Base-by-base conservation (phyloP, 768 basidiomycete species). In the Gymnopilus junonius region DNA sequence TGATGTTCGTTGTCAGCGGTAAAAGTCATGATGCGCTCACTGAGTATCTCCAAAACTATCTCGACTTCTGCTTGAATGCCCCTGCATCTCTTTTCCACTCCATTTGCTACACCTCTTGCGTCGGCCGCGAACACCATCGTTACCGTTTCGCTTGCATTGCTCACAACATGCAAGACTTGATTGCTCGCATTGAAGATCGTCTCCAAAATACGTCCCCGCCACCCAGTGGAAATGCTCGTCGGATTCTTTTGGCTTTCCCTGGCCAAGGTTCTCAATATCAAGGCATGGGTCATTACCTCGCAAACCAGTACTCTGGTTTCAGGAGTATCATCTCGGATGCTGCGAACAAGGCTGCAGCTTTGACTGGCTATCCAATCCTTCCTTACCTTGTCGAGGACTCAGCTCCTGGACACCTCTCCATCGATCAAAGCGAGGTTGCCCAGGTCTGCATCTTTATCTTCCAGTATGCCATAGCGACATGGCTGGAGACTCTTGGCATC, bases 221-320 rank as follows among this genome's bases (percentile, higher is more conserved):
- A 35, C 42, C 61, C 39, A 58, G 57, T 12, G 57, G 67, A 37
- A 66, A 61, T 61, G 68, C 68, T 29, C 66, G 68, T 37, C 68
- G 70, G 35, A 70, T 75, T 35, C 64, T 75, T 25, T 67, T 77
- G 20, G 76, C 68, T 4, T 79, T 79, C 69, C 75, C 77, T 20
- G 77, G 77, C 4, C 77, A 79, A 68, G 77, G 77, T 21, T 73
- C 74, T 21, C 77, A 79, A 58, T 78, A 74, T 51, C 70, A 72
- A 63, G 76, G 76, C 5, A 78, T 79, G 77, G 77, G 74, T 39
- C 69, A 68, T 7, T 70, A 73, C 45, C 69, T 77, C n/a, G 65
- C 73, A 2, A 69, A 57, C 20, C 69, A 70, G 29, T 77, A 70
- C 56, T 62, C 73, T 4, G 69, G 69, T 7, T 79, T 79, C 70